Base-by-base conservation (phyloP, 1,139 yeast genomes). In the Scheffersomyces cryptocercus region DNA sequence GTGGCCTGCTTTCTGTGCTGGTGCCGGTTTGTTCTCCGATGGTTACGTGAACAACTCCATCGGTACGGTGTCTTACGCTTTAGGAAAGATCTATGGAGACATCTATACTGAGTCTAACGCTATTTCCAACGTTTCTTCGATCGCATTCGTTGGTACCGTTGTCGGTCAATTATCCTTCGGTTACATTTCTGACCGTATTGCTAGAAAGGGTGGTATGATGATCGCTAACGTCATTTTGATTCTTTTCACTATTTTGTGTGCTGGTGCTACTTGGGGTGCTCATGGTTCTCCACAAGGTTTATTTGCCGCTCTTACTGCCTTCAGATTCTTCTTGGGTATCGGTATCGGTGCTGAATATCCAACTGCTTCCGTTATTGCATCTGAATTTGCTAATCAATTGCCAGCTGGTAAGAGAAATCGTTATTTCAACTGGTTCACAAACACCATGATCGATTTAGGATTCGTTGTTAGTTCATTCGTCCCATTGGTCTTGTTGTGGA, bases 291-390 rank as follows among this genome's bases (percentile, higher is more conserved):
- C 70, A 2, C 72, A 78, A 42, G 96, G 97, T 30, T 68, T 89
- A 67, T 81, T 89, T 53, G 84, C 89, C 5, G 93, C 96, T 15
- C 70, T 91, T 40, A 88, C 96, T 10, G 84, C 84, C 13, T 88
- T 86, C 64, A 79, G 98, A 62, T 88, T 88, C 67, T 86, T 91
- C 64, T 72, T 91, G 42, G 97, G 97, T 64, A 75, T 86, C 52
- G 95, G 90, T 50, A 80, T 82, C 57, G 93, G 93, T 53, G 91
- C 95, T 41, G 98, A 91, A 68, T 91, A 91, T 62, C 96, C 97
- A 37, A 85, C 96, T 20, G 89, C 96, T 32, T 87, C 96, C 2
- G 95, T 91, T 26, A 95, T 96, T 38, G 89, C 96, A 51, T 91
- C 97, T 28, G 98, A 91, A 67, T 95, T 95, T 38, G 85, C 95